Evolutionary conservation across 352 stramenopile species (phyloP).

Genomic region (Plasmopara viticola): DNA sequence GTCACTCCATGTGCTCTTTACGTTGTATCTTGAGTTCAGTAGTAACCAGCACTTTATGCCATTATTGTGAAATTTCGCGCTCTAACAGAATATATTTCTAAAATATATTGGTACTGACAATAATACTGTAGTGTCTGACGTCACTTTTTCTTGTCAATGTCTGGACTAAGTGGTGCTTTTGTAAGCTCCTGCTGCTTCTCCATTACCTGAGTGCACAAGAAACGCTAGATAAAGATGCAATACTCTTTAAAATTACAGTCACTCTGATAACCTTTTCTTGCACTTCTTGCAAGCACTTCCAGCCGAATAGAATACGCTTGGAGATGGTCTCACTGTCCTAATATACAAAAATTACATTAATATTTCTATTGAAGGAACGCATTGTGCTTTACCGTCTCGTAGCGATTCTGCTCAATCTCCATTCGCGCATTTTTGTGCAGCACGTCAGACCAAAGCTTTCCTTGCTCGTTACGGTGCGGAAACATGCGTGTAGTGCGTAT

Average conservation of each 20-base stretch:
- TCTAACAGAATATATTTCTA: slow-evolving; percentile 4
- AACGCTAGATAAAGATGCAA: slow-evolving; percentile 1
- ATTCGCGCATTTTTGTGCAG: slow-evolving; percentile 66
- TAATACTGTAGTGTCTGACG: not conserved
- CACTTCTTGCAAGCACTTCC: slow-evolving; percentile 72
- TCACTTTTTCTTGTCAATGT: slow-evolving; percentile 16
- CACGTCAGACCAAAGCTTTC: slow-evolving; percentile 56
- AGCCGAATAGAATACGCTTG: slow-evolving; percentile 72
- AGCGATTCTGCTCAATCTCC: slow-evolving; percentile 75
- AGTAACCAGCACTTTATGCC: slow-evolving; percentile 92
- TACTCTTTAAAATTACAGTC: not conserved
- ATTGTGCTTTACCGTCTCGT: slow-evolving; percentile 42
- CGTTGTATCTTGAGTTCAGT: slow-evolving; percentile 88
- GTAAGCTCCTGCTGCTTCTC: slow-evolving; percentile 41
- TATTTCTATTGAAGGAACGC: too few species aligned
- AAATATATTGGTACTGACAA: not conserved
- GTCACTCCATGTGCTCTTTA: slow-evolving; percentile 94
- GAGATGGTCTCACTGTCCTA: slow-evolving; percentile 72
- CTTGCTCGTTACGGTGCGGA: slow-evolving; percentile 67
- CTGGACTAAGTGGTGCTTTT: slow-evolving; percentile 2
- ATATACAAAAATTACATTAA: not conserved
- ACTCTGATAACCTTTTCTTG: slow-evolving; percentile 47
- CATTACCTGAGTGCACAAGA: slow-evolving; percentile 28
- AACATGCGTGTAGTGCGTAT: slow-evolving; percentile 69
- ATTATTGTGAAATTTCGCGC: slow-evolving; percentile 14